Evolutionary conservation across 768 basidiomycete genomes (phyloP).

Genomic region (Pholiota microspora): DNA sequence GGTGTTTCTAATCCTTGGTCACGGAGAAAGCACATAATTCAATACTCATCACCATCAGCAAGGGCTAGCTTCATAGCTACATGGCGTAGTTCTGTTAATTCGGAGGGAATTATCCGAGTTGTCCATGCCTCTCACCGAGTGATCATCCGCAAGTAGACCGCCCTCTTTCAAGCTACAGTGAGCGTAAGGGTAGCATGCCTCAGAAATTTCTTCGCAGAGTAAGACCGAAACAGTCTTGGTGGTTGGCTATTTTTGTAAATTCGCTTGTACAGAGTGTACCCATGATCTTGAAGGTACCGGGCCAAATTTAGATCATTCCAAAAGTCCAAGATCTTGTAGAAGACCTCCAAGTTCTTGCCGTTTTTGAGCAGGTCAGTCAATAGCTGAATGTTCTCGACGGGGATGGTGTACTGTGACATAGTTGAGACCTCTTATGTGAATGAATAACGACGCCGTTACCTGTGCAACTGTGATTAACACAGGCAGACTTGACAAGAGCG

Average conservation of each 20-base stretch:
- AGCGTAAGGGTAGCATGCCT: constrained; percentile 10
- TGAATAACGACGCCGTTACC: no score
- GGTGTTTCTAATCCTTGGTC: constrained; percentile 5
- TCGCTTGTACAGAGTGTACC: constrained; percentile 11
- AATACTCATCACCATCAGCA: constrained; percentile 21
- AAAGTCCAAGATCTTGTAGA: no score
- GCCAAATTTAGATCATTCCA: constrained; percentile 2
- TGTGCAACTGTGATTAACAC: no score
- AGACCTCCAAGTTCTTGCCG: no score
- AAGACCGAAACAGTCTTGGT: background rate
- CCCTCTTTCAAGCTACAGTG: background rate
- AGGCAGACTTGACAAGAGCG: no score
- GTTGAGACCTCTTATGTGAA: no score
- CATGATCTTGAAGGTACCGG: constrained; percentile 9
- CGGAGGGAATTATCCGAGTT: constrained; percentile 11
- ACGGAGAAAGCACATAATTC: constrained; percentile 18
- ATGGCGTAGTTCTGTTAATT: constrained; percentile 19
- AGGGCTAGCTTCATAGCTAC: constrained; percentile 27
- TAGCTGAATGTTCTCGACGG: no score
- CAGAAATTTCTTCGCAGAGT: background rate
- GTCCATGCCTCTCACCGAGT: background rate
- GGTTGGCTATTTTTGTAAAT: background rate
- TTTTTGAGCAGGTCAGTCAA: no score
- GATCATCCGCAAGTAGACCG: background rate
- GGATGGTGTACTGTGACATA: no score